These are phyloP conservation scores for Atkinsonella hypoxylon DNA, from an alignment of 2,329 filamentous ascomycete species.

Conservation along the genomic window DNA sequence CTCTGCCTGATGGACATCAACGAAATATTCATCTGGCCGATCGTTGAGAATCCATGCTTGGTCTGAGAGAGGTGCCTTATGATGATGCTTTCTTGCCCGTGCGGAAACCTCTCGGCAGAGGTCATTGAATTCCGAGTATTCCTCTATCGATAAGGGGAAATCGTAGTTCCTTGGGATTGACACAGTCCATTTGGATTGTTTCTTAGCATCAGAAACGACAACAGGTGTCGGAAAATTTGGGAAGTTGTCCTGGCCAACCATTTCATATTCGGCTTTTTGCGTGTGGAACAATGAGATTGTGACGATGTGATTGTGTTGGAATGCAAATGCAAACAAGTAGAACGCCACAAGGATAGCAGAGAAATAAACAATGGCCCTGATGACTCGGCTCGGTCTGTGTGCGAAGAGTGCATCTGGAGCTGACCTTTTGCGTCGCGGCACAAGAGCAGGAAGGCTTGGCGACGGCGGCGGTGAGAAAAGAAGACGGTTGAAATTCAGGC, in stretches of 20 bases:
- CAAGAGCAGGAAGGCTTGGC: slow-evolving; percentile 55
- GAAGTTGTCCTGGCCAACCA: slow-evolving; percentile 53
- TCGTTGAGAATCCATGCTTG: slow-evolving; percentile 42
- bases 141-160: slow-evolving; percentile 54
- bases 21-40: slow-evolving; percentile 52
- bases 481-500: slow-evolving; percentile 56
- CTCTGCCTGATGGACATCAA: slow-evolving; percentile 66
- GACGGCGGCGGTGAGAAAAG: slow-evolving; percentile 58
- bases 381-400: slow-evolving; percentile 43
- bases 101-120: slow-evolving; percentile 54
- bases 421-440: slow-evolving; percentile 53
- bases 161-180: slow-evolving; percentile 56
- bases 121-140: slow-evolving; percentile 59
- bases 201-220: slow-evolving; percentile 52
- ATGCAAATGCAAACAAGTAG: slow-evolving; percentile 29
- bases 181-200: slow-evolving; percentile 65
- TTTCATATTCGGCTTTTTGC: slow-evolving; percentile 44
- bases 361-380: slow-evolving; percentile 44
- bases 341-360: slow-evolving; percentile 36
- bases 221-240: slow-evolving; percentile 64
- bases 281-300: slow-evolving; percentile 31
- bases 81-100: slow-evolving; percentile 37
- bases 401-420: slow-evolving; percentile 28
- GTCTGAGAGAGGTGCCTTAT: slow-evolving; percentile 27
- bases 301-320: slow-evolving; percentile 17